Evolutionary conservation across 75 land plant genomes (phyloP).

Genomic region (Picea sitchensis): DNA sequence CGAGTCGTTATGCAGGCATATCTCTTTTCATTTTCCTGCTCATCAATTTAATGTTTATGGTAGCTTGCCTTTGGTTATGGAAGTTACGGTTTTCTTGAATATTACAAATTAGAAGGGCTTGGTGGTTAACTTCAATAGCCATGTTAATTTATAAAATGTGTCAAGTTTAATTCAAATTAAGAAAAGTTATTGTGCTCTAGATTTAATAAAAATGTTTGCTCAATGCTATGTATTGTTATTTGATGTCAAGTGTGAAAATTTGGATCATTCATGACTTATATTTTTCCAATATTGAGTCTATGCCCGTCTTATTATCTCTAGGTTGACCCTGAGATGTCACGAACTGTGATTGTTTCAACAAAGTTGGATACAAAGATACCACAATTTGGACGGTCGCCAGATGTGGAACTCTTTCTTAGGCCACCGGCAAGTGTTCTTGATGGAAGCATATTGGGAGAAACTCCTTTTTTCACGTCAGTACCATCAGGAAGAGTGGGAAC

Average conservation of each 20-base stretch:
- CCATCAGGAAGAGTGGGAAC: conserved; percentile 97
- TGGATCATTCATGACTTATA: not conserved
- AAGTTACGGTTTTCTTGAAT: not conserved
- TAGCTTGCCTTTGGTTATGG: not conserved
- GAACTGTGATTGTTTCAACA: conserved; percentile 89
- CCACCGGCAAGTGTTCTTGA: conserved; percentile 82
- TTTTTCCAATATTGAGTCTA: not conserved
- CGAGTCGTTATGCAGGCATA: conserved; percentile 93
- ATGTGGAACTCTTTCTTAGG: conserved; percentile 88
- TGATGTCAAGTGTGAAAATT: not conserved
- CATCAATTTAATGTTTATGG: not conserved
- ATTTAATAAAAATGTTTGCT: not conserved
- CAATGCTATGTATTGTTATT: not conserved
- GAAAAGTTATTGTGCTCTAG: not conserved
- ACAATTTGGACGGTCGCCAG: conserved; percentile 84
- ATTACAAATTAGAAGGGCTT: too few species aligned
- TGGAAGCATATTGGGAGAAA: conserved; percentile 74
- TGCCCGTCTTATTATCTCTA: conserved; percentile 18
- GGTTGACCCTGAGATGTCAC: conserved; percentile 87
- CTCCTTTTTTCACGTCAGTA: conserved; percentile 94
- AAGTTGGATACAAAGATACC: conserved; percentile 96
- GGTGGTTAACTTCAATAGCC: too few species aligned
- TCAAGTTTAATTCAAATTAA: not conserved
- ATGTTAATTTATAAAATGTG: not conserved
- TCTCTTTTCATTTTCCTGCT: not conserved